A percentile compares a stretch with the other conserved stretches of the same genome.
Evolutionary conservation across 2,329 filamentous ascomycete species (phyloP).

Genomic region (Parastagonospora avenae): DNA sequence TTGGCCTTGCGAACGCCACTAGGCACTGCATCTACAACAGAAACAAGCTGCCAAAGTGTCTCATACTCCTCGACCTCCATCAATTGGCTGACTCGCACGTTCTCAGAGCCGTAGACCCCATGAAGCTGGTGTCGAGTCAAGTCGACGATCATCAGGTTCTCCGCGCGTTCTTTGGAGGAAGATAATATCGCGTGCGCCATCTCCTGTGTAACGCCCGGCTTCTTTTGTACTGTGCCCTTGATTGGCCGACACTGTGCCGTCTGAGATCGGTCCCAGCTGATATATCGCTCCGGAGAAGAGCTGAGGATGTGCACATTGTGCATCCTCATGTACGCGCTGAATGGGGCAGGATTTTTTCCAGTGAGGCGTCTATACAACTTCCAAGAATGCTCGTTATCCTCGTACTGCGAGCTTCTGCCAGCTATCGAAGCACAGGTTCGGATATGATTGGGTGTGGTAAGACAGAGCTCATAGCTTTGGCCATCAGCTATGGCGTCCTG

Average conservation of each 20-base stretch:
- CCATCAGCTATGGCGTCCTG: slow-evolving; percentile 75
- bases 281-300: slow-evolving; percentile 87
- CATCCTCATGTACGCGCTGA: slow-evolving; percentile 80
- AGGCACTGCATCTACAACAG: slow-evolving; percentile 73
- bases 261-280: slow-evolving; percentile 68
- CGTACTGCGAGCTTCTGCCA: slow-evolving; percentile 36
- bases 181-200: slow-evolving; percentile 75
- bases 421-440: slow-evolving; percentile 35
- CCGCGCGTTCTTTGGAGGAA: slow-evolving; percentile 86
- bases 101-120: slow-evolving; percentile 76
- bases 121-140: slow-evolving; percentile 93
- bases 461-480: slow-evolving; percentile 83
- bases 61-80: slow-evolving; percentile 90
- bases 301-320: slow-evolving; percentile 69
- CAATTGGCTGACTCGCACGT: slow-evolving; percentile 75
- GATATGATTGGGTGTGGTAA: slow-evolving; percentile 76
- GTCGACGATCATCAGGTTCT: slow-evolving; percentile 98
- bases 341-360: slow-evolving; percentile 77
- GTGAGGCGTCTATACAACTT: slow-evolving; percentile 73
- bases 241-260: slow-evolving; percentile 85
- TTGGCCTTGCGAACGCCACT: slow-evolving; percentile 25
- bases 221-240: slow-evolving; percentile 94
- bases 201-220: slow-evolving; percentile 67
- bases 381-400: slow-evolving; percentile 58
- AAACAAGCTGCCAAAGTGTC: slow-evolving; percentile 90